Evolutionary conservation across 176 grass and related monocot genomes (phyloP).

Genomic region (Saccharum officinarum): DNA sequence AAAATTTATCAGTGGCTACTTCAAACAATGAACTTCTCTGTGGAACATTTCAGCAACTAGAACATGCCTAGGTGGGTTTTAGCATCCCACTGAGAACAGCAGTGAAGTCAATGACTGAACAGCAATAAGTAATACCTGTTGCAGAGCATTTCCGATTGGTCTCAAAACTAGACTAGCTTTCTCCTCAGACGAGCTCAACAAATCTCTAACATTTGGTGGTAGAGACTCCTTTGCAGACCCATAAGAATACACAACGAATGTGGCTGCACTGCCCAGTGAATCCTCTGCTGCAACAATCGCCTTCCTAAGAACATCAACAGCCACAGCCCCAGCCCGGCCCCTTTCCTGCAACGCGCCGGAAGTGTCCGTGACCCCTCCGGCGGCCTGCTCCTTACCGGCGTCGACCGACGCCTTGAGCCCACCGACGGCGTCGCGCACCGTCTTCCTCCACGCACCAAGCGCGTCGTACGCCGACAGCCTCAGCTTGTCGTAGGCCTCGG

Average conservation of each 20-base stretch:
- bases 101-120: neutral
- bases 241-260: conserved; percentile 70
- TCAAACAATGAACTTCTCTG: neutral
- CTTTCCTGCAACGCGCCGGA: conserved; percentile 67
- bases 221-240: conserved; percentile 71
- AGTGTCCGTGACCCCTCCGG: conserved; percentile 32
- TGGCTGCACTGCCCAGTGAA: conserved; percentile 59
- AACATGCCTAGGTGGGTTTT: neutral
- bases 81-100: neutral
- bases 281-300: conserved; percentile 60
- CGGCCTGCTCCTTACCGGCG: conserved; percentile 60
- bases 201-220: conserved; percentile 72
- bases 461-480: conserved; percentile 61
- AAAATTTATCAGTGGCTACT: conserved; percentile 8
- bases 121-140: conserved; percentile 54
- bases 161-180: conserved; percentile 56
- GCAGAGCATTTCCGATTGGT: conserved; percentile 70
- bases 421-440: conserved; percentile 49
- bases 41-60: neutral
- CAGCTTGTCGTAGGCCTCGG: conserved; percentile 63
- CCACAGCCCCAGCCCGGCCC: conserved; percentile 42
- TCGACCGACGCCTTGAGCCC: conserved; percentile 57
- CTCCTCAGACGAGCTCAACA: conserved; percentile 77
- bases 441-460: conserved; percentile 57
- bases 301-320: conserved; percentile 64